phyloP scores from a whole-genome alignment of 371 early-diverging fungal genomes.

The Zancudomyces culisetae region DNA sequence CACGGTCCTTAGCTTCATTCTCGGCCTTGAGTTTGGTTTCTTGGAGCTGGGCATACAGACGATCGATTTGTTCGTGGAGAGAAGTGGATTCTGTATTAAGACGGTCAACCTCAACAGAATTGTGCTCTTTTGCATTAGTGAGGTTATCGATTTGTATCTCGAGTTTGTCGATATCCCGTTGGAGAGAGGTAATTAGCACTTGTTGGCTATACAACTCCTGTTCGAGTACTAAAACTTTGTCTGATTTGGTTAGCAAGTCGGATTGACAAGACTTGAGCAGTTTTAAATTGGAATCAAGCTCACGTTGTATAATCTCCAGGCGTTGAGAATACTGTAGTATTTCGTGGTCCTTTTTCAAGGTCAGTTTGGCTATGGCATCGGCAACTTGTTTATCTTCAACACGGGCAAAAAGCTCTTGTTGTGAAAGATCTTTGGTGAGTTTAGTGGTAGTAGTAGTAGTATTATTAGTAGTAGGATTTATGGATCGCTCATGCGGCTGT shows the following conservation, averaged over 20 bases:
- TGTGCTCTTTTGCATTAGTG: constrained; percentile 17
- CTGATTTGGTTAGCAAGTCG: neutral
- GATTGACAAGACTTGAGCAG: constrained; percentile 6
- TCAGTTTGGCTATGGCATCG: too few species aligned
- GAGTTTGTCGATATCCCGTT: constrained; percentile 15
- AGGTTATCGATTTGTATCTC: constrained; percentile 24
- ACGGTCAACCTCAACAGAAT: constrained; percentile 14
- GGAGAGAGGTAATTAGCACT: constrained; percentile 9
- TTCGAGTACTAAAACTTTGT: constrained; percentile 9
- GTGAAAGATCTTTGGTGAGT: too few species aligned
- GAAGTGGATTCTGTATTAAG: constrained; percentile 12
- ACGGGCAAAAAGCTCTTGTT: too few species aligned
- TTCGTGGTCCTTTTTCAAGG: too few species aligned
- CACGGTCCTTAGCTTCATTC: constrained; percentile 18
- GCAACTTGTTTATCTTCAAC: too few species aligned
- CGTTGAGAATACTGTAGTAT: too few species aligned
- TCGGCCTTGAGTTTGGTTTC: constrained; percentile 9
- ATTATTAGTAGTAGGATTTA: too few species aligned
- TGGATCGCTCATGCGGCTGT: too few species aligned
- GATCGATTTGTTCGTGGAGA: constrained; percentile 5
- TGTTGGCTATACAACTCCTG: constrained; percentile 9
- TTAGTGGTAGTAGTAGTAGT: too few species aligned
- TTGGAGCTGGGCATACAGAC: constrained; percentile 9
- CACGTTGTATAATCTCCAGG: too few species aligned
- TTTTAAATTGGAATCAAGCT: too few species aligned